phyloP scores from a whole-genome alignment of 148 eudicot species.

The Dianthus caryophyllus region DNA sequence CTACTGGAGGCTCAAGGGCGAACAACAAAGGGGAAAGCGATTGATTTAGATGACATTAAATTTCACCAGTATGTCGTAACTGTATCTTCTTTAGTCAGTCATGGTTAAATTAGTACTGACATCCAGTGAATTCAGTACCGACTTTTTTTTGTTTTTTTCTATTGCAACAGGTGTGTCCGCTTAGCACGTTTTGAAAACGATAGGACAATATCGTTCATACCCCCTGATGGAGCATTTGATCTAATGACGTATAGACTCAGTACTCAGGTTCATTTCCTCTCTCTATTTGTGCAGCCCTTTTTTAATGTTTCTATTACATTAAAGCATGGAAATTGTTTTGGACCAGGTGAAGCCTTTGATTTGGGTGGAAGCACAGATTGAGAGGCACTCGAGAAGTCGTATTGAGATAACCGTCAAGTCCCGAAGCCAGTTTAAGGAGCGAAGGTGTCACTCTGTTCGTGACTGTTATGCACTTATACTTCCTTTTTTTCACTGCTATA shows the following conservation, averaged over 20 bases:
- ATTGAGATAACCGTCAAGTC: conserved; percentile 82
- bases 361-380: conserved; percentile 98
- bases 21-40: conserved; percentile 88
- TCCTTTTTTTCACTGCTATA: not conserved
- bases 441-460: conserved; percentile 49
- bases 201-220: conserved; percentile 88
- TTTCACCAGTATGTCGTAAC: conserved; percentile 78
- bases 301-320: conserved; percentile 9
- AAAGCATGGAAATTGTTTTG: not conserved
- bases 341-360: conserved; percentile 87
- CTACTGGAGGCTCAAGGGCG: conserved; percentile 95
- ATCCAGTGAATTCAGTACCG: not conserved
- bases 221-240: conserved; percentile 98
- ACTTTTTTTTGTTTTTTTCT: conserved; percentile 7
- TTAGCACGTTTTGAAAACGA: conserved; percentile 92
- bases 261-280: conserved; percentile 54
- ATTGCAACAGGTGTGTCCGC: conserved; percentile 73
- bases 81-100: not conserved
- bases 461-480: conserved; percentile 10
- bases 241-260: conserved; percentile 97
- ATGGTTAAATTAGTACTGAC: conserved; percentile 2
- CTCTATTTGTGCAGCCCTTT: conserved; percentile 5
- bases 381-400: conserved; percentile 92
- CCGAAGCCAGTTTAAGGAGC: conserved; percentile 90
- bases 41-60: conserved; percentile 94